phyloP scores from a whole-genome alignment of 2,329 filamentous ascomycete species.

The Ophiostoma sp. region DNA sequence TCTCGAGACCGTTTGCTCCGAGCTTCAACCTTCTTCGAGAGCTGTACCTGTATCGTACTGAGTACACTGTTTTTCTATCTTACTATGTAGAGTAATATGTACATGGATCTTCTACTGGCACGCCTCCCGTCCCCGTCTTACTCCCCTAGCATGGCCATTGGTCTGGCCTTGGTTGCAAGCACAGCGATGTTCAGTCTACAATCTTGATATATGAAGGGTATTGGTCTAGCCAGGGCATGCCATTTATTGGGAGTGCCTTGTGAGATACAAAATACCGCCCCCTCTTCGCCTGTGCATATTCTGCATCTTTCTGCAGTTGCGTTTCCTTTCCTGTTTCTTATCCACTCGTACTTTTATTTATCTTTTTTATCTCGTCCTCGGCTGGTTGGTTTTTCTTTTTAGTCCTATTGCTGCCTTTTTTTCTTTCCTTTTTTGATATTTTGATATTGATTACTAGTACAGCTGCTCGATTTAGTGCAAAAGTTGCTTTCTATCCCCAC shows the following conservation, averaged over 20 bases:
- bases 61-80: no score
- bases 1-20: background rate
- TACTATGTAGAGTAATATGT: no score
- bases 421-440: background rate
- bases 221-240: background rate
- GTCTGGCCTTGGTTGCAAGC: no score
- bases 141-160: no score
- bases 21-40: background rate
- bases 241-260: background rate
- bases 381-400: background rate
- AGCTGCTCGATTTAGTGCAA: no score
- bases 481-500: background rate
- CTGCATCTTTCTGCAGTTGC: background rate
- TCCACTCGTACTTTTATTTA: background rate
- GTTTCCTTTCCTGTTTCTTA: background rate
- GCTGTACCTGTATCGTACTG: no score
- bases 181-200: no score
- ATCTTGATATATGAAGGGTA: no score
- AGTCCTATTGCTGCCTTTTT: background rate
- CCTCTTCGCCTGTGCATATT: background rate
- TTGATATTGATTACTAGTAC: background rate
- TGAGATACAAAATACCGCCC: background rate
- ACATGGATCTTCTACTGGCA: no score
- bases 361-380: background rate
- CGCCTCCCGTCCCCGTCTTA: no score